Percentiles rank a stretch among this genome's conserved stretches.
These are phyloP conservation scores for Poronia punctata DNA, from an alignment of 495 filamentous ascomycete species.

Conservation along the genomic window DNA sequence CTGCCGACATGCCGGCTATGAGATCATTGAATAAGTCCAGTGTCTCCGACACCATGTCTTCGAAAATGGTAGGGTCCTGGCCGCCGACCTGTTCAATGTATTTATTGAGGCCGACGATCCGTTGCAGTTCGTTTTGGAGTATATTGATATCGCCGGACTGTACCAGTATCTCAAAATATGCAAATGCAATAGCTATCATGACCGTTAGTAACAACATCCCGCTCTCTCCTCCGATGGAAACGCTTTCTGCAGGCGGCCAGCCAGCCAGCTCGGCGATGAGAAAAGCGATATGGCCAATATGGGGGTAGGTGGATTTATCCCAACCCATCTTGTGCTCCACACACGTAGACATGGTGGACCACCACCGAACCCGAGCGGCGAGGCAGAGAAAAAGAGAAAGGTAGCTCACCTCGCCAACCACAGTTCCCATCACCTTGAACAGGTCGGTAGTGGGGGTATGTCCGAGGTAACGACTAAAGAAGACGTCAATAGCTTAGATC, in stretches of 20 bases:
- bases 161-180: slow-evolving; percentile 82
- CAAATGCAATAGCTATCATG: slow-evolving; percentile 73
- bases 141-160: slow-evolving; percentile 54
- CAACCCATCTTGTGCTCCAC: no score
- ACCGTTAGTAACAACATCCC: neutral
- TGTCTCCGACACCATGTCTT: slow-evolving; percentile 77
- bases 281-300: neutral
- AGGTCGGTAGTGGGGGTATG: slow-evolving; percentile 80
- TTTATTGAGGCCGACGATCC: slow-evolving; percentile 64
- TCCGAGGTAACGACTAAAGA: slow-evolving; percentile 65
- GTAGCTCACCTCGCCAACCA: slow-evolving; percentile 94
- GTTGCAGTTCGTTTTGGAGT: slow-evolving; percentile 59
- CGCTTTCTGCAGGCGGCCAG: no score
- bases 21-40: slow-evolving; percentile 56
- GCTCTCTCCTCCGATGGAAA: no score
- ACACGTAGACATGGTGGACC: no score
- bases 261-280: neutral
- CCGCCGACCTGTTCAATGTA: slow-evolving; percentile 63
- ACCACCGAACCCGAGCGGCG: no score
- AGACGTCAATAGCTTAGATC: neutral
- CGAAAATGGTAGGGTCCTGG: slow-evolving; percentile 58
- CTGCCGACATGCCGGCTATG: slow-evolving; percentile 45
- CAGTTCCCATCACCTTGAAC: slow-evolving; percentile 93
- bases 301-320: no score
- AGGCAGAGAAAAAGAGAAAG: slow-evolving; percentile 11